Percentiles rank a stretch among this genome's conserved stretches.
Conservation (phyloP, 176 grass and related monocot genomes). For the Elymus sibiricus region DNA sequence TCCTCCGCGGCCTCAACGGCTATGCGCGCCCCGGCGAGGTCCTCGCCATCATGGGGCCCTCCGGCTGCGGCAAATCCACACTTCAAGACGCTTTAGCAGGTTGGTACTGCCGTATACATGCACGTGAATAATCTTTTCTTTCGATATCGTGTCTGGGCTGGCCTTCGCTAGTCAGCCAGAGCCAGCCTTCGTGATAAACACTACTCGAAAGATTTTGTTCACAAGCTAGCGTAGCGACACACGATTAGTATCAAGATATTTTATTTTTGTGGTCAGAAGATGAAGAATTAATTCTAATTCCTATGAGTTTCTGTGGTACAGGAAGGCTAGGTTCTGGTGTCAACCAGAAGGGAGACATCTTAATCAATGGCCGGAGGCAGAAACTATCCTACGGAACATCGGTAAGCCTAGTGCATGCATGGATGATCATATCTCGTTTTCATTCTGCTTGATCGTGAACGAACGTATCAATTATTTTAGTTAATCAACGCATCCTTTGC, state of each 20-base stretch:
- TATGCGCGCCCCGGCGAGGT: slow-evolving; percentile 69
- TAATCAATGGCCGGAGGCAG: slow-evolving; percentile 72
- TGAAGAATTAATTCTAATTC: background rate
- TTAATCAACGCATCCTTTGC: background rate
- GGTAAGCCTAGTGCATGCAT: slow-evolving; percentile 28
- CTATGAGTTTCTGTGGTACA: background rate
- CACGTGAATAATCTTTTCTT: background rate
- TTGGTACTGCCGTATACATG: background rate
- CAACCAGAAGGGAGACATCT: slow-evolving; percentile 70
- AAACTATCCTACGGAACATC: slow-evolving; percentile 73
- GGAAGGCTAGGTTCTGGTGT: slow-evolving; percentile 64
- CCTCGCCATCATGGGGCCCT: slow-evolving; percentile 91
- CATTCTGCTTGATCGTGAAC: background rate
- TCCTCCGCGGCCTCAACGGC: slow-evolving; percentile 66
- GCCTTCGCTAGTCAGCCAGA: background rate
- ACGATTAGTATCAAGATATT: background rate
- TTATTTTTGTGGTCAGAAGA: background rate
- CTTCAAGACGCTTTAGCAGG: slow-evolving; percentile 89
- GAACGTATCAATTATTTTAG: background rate
- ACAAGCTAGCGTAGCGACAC: background rate
- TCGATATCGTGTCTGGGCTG: background rate
- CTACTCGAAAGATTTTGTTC: background rate
- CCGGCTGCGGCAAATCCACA: slow-evolving; percentile 91
- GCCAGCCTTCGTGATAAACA: background rate
- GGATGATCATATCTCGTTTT: background rate